Evolutionary conservation across 192 early-diverging fungal genomes (phyloP), one percentile per base, ranked within the genome.

Genomic region (Haplosporangium gracile): DNA sequence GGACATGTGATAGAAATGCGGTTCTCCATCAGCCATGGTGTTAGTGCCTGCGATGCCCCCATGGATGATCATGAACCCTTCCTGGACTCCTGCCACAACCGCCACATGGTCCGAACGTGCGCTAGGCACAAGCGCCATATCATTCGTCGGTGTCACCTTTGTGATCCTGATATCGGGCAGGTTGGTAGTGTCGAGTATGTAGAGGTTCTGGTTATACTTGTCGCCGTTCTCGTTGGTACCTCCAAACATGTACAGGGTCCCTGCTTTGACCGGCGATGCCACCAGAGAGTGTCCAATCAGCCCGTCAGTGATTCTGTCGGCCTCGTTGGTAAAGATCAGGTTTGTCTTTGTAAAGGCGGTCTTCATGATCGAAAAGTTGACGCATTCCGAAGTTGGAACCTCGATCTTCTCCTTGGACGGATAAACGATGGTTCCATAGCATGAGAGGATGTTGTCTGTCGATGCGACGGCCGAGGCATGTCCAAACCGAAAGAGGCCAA

Each of bases 211-310:
- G 69, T 18, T 81, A 13, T 45, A 80, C 20, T 42, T 16, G 13
- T 55, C 73, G n/a, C 75, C 71, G 0, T 18, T 38, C 16, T 38
- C 53, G 68, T 53, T 77, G 26, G 11, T 57, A 4, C 84, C 84
- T 70, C 84, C 84, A 81, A 86, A 86, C 71, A 86, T 40, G 76
- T 86, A 86, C 20, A 74, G 32, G 2, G 49, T 42, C 26, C 70
- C 65, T 40, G 32, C 45, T 18, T 76, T 29, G 2, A 43, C 3
- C 0, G 60, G 36, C 20, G 32, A 49, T 5, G 79, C n/a, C 22
- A 86, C 76, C 5, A 86, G 51, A 1, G 84, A 43, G 32, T 49
- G 53, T 29, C 79, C 79, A 16, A 38, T 68, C 49, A 75, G 32
- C 9, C 78, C 79, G 2, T 51, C 72, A 0, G 8, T 43, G 40